Evolutionary conservation across 495 filamentous ascomycete species (phyloP).

Genomic region (Penicillium herquei): DNA sequence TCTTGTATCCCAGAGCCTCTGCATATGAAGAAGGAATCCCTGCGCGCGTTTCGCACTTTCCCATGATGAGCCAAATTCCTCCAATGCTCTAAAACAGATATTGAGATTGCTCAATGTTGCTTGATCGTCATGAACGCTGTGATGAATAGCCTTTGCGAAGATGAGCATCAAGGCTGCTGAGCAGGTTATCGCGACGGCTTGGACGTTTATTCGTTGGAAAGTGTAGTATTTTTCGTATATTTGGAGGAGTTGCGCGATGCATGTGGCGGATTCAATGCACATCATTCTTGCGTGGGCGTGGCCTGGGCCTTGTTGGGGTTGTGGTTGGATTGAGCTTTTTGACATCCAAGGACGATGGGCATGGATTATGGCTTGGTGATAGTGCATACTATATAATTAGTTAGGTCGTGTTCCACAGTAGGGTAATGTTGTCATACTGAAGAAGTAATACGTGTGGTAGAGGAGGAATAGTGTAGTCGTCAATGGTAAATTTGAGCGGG

Average conservation of each 20-base stretch:
- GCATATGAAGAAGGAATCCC: conserved; percentile 8
- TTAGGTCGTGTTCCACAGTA: not conserved
- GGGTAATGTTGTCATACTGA: not conserved
- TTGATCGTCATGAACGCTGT: not conserved
- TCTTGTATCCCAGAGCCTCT: conserved; percentile 3
- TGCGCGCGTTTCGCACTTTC: conserved; percentile 13
- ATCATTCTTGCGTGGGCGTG: conserved; percentile 20
- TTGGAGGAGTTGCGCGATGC: conserved; percentile 41
- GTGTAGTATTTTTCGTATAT: conserved; percentile 43
- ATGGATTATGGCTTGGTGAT: conserved; percentile 25
- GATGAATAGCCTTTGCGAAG: conserved; percentile 42
- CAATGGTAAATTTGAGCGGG: conserved; percentile 19
- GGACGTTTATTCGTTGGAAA: conserved; percentile 49
- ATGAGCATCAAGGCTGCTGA: conserved; percentile 47
- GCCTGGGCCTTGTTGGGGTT: conserved; percentile 18
- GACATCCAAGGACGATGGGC: conserved; percentile 28
- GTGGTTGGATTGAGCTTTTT: conserved; percentile 15
- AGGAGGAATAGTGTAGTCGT: conserved; percentile 12
- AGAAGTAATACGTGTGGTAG: conserved; percentile 14
- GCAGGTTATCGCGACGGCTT: conserved; percentile 49
- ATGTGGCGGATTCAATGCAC: conserved; percentile 26
- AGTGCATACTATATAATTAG: conserved; percentile 22
- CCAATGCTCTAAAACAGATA: conserved; percentile 43
- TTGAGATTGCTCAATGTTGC: conserved; percentile 1
- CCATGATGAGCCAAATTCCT: conserved; percentile 23